Evolutionary conservation across 371 early-diverging fungal genomes (phyloP).

Genomic region (Actinomucor elegans): DNA sequence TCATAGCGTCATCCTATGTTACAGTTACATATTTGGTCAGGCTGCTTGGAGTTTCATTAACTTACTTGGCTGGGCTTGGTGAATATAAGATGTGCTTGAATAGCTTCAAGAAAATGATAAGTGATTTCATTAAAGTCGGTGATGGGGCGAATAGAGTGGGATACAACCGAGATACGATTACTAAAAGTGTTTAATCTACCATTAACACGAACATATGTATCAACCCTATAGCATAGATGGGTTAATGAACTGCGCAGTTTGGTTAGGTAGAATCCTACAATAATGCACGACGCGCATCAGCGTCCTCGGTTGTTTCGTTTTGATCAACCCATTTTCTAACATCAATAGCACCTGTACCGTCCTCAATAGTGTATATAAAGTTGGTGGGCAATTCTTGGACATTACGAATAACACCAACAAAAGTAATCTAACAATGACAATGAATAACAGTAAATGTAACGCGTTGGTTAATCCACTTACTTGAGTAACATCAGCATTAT

Average conservation of each 20-base stretch:
- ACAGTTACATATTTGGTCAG: background rate
- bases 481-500: conserved; percentile 65
- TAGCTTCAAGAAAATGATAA: conserved; percentile 68
- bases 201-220: conserved; percentile 65
- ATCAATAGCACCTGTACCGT: conserved; percentile 77
- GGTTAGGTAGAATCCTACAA: no score
- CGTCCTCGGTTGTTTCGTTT: conserved; percentile 34
- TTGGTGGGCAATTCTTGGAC: conserved; percentile 54
- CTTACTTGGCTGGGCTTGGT: conserved; percentile 33
- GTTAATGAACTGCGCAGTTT: no score
- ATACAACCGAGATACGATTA: conserved; percentile 48
- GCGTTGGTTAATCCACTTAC: conserved; percentile 33
- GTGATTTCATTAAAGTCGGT: conserved; percentile 75
- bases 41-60: background rate
- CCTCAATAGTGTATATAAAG: conserved; percentile 68
- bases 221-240: conserved; percentile 44
- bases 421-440: conserved; percentile 36
- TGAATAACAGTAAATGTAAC: background rate
- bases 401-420: conserved; percentile 68
- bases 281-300: conserved; percentile 21
- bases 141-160: conserved; percentile 60
- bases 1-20: conserved; percentile 2
- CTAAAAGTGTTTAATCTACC: conserved; percentile 68
- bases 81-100: conserved; percentile 58
- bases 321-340: conserved; percentile 64